These are phyloP conservation scores for Eutrema salsugineum DNA, from an alignment of 441 rosid species.

Conservation along the genomic window DNA sequence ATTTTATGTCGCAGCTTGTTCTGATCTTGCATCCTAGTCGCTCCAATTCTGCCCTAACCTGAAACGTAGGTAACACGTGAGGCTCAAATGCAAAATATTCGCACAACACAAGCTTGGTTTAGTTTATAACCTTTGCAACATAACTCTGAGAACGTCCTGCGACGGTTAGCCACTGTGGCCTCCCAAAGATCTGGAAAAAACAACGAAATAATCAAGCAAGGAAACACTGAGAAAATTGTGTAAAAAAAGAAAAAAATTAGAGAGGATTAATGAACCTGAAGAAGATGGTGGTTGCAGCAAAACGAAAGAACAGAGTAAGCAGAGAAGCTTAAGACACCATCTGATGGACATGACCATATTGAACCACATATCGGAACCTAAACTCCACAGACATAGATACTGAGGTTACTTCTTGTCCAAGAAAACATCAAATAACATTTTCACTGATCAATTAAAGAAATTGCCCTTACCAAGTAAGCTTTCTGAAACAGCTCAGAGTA, in stretches of 20 bases:
- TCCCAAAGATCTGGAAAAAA: conserved; percentile 60
- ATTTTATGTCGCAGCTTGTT: conserved; percentile 49
- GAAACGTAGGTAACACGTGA: conserved; percentile 5
- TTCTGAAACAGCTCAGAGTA: conserved; percentile 81
- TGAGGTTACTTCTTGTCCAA: background rate
- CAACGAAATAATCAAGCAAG: background rate
- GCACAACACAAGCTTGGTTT: no score
- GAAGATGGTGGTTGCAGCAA: conserved; percentile 83
- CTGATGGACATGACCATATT: conserved; percentile 85
- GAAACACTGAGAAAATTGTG: background rate
- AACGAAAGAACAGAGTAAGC: conserved; percentile 89
- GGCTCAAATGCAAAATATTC: background rate
- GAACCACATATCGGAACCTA: conserved; percentile 87
- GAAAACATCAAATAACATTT: background rate
- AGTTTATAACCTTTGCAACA: conserved; percentile 53
- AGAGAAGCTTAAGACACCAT: conserved; percentile 75
- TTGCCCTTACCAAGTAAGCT: conserved; percentile 70
- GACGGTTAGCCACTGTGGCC: conserved; percentile 91
- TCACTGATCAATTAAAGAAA: background rate
- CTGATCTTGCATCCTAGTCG: conserved; percentile 61
- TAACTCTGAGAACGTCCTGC: conserved; percentile 61
- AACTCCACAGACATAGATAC: background rate
- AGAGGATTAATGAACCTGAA: conserved; percentile 49
- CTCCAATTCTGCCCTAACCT: conserved; percentile 69
- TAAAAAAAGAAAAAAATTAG: background rate